A percentile compares a stretch with the other conserved stretches of the same genome.
Evolutionary conservation across 1,139 yeast genomes (phyloP).

Genomic region (Yamadazyma jaroonii): DNA sequence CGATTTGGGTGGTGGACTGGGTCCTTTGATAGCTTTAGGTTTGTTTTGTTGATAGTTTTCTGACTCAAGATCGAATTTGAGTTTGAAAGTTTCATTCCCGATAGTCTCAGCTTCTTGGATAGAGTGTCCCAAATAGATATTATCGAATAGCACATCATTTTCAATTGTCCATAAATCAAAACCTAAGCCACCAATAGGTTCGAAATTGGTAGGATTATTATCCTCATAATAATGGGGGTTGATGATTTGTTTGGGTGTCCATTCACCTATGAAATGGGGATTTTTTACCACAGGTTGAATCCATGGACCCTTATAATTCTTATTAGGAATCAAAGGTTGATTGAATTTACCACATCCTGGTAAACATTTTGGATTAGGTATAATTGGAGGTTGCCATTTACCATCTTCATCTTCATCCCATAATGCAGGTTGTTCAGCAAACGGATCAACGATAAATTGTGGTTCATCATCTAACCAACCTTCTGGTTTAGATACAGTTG

Average conservation of each 20-base stretch:
- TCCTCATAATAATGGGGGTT: constrained; percentile 73
- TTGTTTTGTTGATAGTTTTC: constrained; percentile 32
- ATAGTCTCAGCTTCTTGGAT: constrained; percentile 76
- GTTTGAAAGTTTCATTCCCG: constrained; percentile 72
- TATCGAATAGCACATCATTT: constrained; percentile 69
- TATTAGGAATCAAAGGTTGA: constrained; percentile 64
- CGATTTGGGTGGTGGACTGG: constrained; percentile 37
- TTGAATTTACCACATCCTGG: constrained; percentile 70
- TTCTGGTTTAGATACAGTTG: constrained; percentile 63
- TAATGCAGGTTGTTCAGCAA: constrained; percentile 60
- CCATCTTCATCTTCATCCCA: constrained; percentile 94
- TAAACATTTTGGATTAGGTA: constrained; percentile 72
- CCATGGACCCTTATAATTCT: constrained; percentile 79
- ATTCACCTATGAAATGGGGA: constrained; percentile 76
- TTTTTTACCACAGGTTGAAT: constrained; percentile 61
- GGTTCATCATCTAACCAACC: constrained; percentile 74
- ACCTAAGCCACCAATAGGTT: constrained; percentile 76
- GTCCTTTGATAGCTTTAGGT: constrained; percentile 37
- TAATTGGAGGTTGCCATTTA: constrained; percentile 67
- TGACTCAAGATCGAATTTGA: constrained; percentile 59
- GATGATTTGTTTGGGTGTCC: constrained; percentile 65
- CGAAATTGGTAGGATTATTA: constrained; percentile 55
- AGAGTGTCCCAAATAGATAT: constrained; percentile 82
- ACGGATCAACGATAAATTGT: constrained; percentile 61
- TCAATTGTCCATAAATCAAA: constrained; percentile 93